Percentiles rank a stretch among this genome's conserved stretches.
phyloP scores from a whole-genome alignment of 2,329 filamentous ascomycete species.

The Gnomoniopsis sp. region DNA sequence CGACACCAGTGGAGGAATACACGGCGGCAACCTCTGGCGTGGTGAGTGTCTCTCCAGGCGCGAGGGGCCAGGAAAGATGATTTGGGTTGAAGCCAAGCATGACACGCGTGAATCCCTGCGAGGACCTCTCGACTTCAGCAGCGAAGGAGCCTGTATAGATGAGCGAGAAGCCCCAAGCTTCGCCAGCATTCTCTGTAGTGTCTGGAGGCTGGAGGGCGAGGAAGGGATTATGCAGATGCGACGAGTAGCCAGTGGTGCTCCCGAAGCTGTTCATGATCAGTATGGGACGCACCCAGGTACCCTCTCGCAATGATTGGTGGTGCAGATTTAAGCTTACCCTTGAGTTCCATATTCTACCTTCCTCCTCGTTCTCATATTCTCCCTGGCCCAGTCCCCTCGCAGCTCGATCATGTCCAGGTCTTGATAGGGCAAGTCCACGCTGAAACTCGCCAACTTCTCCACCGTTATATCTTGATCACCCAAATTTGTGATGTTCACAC shows the following conservation, averaged over 20 bases:
- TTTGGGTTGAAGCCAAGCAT: slow-evolving; percentile 58
- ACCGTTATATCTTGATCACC: slow-evolving; percentile 50
- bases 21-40: slow-evolving; percentile 62
- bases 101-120: slow-evolving; percentile 58
- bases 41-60: slow-evolving; percentile 52
- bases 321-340: slow-evolving; percentile 34
- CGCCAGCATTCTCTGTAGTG: slow-evolving; percentile 58
- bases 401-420: slow-evolving; percentile 62
- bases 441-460: slow-evolving; percentile 57
- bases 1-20: slow-evolving; percentile 56
- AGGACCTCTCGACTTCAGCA: slow-evolving; percentile 59
- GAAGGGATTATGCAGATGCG: slow-evolving; percentile 64
- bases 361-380: slow-evolving; percentile 51
- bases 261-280: slow-evolving; percentile 45
- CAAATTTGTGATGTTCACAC: slow-evolving; percentile 59
- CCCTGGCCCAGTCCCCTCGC: slow-evolving; percentile 60
- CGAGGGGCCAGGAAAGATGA: slow-evolving; percentile 57
- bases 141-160: slow-evolving; percentile 63
- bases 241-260: slow-evolving; percentile 59
- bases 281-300: background rate
- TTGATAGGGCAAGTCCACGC: slow-evolving; percentile 56
- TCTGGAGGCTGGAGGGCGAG: slow-evolving; percentile 52
- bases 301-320: too few relatives aligned
- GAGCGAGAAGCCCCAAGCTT: slow-evolving; percentile 63
- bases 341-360: slow-evolving; percentile 55